Base-by-base conservation (phyloP, 306 rosid genomes). In the Alnus glutinosa region DNA sequence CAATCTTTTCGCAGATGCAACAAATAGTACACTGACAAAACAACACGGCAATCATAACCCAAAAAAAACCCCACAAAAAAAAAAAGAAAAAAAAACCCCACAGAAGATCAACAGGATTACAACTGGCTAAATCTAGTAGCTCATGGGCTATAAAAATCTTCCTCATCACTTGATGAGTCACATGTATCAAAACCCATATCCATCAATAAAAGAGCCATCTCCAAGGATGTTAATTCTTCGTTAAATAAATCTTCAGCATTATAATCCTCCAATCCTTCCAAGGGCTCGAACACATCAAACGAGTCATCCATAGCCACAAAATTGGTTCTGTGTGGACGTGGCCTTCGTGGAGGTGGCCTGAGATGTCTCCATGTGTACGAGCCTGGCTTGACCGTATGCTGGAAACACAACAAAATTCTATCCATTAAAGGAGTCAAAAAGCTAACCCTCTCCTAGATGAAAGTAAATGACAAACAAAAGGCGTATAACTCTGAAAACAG, bases 361-460 rank as follows among this genome's bases (percentile, higher is more conserved):
- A 52, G 85, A 87, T 82, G 79, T 80, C 81, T 85, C 87, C 88
- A 85, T 67, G 74, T 61, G 80, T 87, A 85, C 70, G 88, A 87
- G 84, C 90, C 87, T 19, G 85, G 85, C 82, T 73, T 85, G 85
- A 87, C 87, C 76, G 59, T 78, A 80, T 85, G 90, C 90, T 87
- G 88, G 90, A 85, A 42, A 87, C 88, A 85, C 85, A 87, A 87
- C 86, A 87, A 87, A 85, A 83, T 81, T 83, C 87, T 78, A 83
- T 76, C 85, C 84, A 85, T 87, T 86, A 87, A 87, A 85, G 87
- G 81, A 79, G 80, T 82, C 71, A 75, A 32, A 83, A 80, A 80
- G 73, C 85, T 70, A 83, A 86, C 67, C 83, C 80, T 73, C 73
- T 80, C 88, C 82, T 32, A 70, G 75, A 80, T 75, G 78, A 80